Evolutionary conservation across 2,329 filamentous ascomycete genomes (phyloP), one percentile per base, ranked within the genome.

Genomic region (Zymoseptoria pseudotritici): DNA sequence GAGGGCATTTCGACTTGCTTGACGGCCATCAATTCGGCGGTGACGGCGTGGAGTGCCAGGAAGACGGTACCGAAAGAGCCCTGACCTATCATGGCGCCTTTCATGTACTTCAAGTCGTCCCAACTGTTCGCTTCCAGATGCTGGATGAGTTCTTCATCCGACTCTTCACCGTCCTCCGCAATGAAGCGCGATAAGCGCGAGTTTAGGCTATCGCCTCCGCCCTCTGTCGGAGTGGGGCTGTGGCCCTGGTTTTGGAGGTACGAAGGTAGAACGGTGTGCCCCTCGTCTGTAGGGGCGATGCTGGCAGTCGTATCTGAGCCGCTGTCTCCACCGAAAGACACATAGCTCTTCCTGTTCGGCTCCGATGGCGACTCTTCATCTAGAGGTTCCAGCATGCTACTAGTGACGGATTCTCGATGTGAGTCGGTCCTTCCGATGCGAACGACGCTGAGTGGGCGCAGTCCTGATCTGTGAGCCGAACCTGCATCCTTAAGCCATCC

Each of bases 31-130:
- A 99, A 87, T 77, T 97, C 94, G 71, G 93, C 94, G 19, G 94
- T 99, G 58, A 99, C 89, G 55, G 94, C 90, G 73, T 99, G 94
- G 31, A 99, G 82, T 24, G 94, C 94, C 54, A 99, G 83, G 76
- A 95, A 99, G 57, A 99, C 94, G 68, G 88, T 92, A 70, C 94
- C 94, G 71, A 99, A 99, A 4, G 92, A 97, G 64, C 94, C 94
- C 76, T 97, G 91, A 31, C 94, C 94, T 66, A 99, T 99, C 64
- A 97, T 81, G 31, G 93, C 92, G 71, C 94, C 94, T 79, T 97
- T 97, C 91, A 99, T 97, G 90, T 95, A 99, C 75, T 96, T 96
- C 78, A 93, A 89, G 64, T 96, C 92, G 65, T 95, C 92, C 86
- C 94, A 97, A 8, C 91, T 95, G 72, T 97, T 91, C 65, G 91